Evolutionary conservation across 176 grass and related monocot genomes (phyloP), one percentile per base, ranked within the genome.

Genomic region (Zoysia pacifica): DNA sequence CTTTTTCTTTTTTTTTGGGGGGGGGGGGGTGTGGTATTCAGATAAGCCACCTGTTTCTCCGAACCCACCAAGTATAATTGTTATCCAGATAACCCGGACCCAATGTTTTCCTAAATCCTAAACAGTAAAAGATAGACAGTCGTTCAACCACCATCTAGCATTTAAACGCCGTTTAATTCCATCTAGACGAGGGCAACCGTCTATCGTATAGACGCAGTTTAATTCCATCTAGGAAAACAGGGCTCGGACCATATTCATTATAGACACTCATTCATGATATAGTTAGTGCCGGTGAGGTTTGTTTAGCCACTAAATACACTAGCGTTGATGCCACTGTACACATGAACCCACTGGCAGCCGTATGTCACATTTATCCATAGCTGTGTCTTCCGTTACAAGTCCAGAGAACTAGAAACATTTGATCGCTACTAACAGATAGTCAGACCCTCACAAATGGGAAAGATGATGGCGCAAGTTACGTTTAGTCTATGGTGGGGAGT

Each of bases 1-100:
- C 28, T 28, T 28, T 28, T 28, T 28, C 0, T 0, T 28, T 28
- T 28, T 28, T 28, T 28, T 28, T 28, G 0, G 28, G 28, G 28
- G 28, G 28, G 28, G 56, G 19, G 56, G 56, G n/a, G n/a, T n/a
- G 9, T 2, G 5, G 20, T 10, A 3, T 62, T 28, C 28, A 69
- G 16, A 84, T 79, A 64, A 77, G 61, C 9, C 52, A 71, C 48
- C 10, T 70, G 74, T 54, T 81, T 76, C 39, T 76, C 67, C 16
- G 28, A 77, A 50, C 8, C 44, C 9, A 40, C 16, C 62, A 74
- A 77, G 40, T 81, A 59, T 38, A 49, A 35, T 35, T 3, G 2
- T 67, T 69, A 59, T 14, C 47, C 39, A 76, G 54, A 65, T 50
- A 49, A 82, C 48, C 19, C 19, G 11, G 39, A 28, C 20, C 28